Evolutionary conservation across 2,329 filamentous ascomycete genomes (phyloP).

Genomic region (Hymenoscyphus linearis): DNA sequence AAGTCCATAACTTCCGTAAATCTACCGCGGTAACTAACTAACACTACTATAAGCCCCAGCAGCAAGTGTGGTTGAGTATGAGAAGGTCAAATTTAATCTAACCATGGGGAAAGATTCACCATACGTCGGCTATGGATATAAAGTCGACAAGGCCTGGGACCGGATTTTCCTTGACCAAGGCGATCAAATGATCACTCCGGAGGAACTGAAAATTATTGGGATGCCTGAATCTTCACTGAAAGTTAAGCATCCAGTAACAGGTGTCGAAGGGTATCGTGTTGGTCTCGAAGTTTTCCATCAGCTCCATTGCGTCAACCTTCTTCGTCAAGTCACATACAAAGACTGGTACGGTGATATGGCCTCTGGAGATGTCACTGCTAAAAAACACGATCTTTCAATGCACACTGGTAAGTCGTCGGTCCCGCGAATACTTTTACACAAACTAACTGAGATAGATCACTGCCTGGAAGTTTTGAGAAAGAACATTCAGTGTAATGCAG

Average conservation of each 20-base stretch:
- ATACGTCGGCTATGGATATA: slow-evolving; percentile 50
- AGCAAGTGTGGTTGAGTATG: slow-evolving; percentile 42
- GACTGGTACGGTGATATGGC: slow-evolving; percentile 44
- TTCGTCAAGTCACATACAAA: slow-evolving; percentile 43
- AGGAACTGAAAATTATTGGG: slow-evolving; percentile 48
- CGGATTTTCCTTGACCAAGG: slow-evolving; percentile 44
- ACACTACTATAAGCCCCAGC: slow-evolving; percentile 39
- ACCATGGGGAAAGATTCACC: slow-evolving; percentile 39
- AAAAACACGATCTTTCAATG: slow-evolving; percentile 37
- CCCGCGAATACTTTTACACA: neutral
- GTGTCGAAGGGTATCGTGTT: slow-evolving; percentile 53
- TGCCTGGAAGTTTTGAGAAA: slow-evolving; percentile 49
- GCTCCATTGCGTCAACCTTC: slow-evolving; percentile 35
- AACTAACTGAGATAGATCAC: slow-evolving; percentile 35
- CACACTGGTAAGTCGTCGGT: slow-evolving; percentile 30
- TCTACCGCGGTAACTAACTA: slow-evolving; percentile 10
- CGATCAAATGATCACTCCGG: slow-evolving; percentile 53
- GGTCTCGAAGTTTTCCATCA: slow-evolving; percentile 40
- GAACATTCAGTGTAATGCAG: slow-evolving; percentile 50
- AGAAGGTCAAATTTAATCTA: slow-evolving; percentile 45
- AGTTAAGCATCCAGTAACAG: slow-evolving; percentile 50
- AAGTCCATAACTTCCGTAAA: slow-evolving; percentile 18
- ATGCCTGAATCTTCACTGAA: slow-evolving; percentile 48
- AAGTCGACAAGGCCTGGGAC: slow-evolving; percentile 54
- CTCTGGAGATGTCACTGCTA: slow-evolving; percentile 42